phyloP scores from a whole-genome alignment of 805 yeast species.

The Metschnikowia amazonensis region DNA sequence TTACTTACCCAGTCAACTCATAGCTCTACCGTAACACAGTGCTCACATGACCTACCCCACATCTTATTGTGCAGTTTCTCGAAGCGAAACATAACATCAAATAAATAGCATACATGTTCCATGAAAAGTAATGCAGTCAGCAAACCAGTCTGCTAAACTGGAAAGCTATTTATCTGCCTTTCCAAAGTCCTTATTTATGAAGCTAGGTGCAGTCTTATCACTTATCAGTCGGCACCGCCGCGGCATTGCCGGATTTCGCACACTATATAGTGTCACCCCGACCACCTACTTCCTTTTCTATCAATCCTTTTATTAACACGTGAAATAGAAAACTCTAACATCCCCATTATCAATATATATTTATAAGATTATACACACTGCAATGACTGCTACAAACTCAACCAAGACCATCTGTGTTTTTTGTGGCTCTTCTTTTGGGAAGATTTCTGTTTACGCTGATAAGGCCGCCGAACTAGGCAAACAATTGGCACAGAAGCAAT shows the following conservation, averaged over 20 bases:
- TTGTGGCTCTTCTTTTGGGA: conserved; percentile 82
- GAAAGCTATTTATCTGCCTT: background rate
- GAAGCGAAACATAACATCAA: background rate
- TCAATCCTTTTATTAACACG: no score
- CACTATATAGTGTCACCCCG: background rate
- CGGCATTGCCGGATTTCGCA: conserved; percentile 9
- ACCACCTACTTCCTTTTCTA: background rate
- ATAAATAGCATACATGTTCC: background rate
- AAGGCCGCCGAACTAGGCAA: conserved; percentile 61
- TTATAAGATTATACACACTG: background rate
- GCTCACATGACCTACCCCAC: background rate
- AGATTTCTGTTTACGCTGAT: conserved; percentile 43
- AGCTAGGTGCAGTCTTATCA: background rate
- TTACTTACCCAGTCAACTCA: background rate
- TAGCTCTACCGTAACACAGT: background rate
- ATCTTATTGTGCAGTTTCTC: background rate
- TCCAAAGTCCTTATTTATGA: background rate
- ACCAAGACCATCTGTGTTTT: conserved; percentile 68
- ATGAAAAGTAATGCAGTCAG: background rate
- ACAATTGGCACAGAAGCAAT: conserved; percentile 51
- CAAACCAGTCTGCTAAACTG: background rate
- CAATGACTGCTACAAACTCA: conserved; percentile 26
- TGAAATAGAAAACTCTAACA: no score
- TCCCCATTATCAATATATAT: background rate
- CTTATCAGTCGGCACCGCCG: conserved; percentile 10